Base-by-base conservation (phyloP, 495 filamentous ascomycete species). In the Thermothielavioides terrestris region DNA sequence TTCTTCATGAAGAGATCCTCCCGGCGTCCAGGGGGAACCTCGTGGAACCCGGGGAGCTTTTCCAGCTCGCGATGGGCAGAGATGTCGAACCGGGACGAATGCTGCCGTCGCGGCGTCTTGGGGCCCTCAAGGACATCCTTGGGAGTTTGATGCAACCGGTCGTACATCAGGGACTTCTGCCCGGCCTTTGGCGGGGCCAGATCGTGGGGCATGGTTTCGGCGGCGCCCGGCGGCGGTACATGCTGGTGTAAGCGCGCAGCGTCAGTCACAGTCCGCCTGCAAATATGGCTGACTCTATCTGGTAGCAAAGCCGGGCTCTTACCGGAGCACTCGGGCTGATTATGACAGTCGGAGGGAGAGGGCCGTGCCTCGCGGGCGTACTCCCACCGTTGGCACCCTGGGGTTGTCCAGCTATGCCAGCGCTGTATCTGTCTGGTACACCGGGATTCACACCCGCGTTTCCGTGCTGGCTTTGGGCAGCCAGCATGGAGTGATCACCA, bases 1-100 rank as follows among this genome's bases (percentile, higher is more conserved):
- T 99, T 99, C 66, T 97, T 89, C 91, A 99, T 95, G 72, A 99
- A 99, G 15, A 99, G 78, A 36, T 97, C 92, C 71, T 99, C 91
- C 44, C 92, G 85, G 30, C 89, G 81, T 55, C 94, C 90, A 17
- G 92, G 94, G 9, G 91, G 84, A 41, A 97, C 92, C 69, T 99
- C 92, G 64, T 97, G 92, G 71, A 99, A 99, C n/a, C 92, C 91
- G 1, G 90, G 89, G 11, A 97, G 74, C 70, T 99, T 99, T 63
- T 97, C 94, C 36, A 99, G 73, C 69, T 99, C 92, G 56, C 92
- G 78, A 63, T 95, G 88, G 48, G 94, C 88, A 6, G 92, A 99
- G 53, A 99, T 92, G 62, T 97, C 91, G 63, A 99, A 97, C 53
- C 94, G 80, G 17, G 92, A 99, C 22, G 94, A 97, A 62, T 96